Base-by-base conservation (phyloP, 2,329 filamentous ascomycete genomes). In the Niveomyces coronatus region DNA sequence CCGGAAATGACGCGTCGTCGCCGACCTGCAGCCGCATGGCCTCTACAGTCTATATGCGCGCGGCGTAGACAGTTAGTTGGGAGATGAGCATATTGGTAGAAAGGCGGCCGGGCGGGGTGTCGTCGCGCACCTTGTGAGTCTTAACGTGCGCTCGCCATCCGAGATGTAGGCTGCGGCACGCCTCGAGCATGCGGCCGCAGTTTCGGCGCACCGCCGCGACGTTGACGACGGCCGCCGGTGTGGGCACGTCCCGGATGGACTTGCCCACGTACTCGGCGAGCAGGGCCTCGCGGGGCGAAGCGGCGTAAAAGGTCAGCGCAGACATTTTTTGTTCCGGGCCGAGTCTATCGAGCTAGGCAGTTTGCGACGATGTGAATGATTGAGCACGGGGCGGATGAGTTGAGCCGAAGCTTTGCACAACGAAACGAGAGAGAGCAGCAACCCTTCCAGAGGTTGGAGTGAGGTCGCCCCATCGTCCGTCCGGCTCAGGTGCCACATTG, bases 101-200 rank as follows among this genome's bases (percentile, higher is more conserved):
- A 9, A 6, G 4, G n/a, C n/a, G n/a, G n/a, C n/a, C n/a, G n/a
- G n/a, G n/a, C n/a, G n/a, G n/a, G n/a, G n/a, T n/a, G n/a, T 14
- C 13, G 4, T 8, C 4, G 18, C 51, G 39, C 58, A 80, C 81
- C 65, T 91, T 91, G 57, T 91, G 85, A 16, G 82, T 87, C 61
- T 91, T 91, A 43, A 89, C 76, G 55, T 91, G 85, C 1, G 81
- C 79, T 42, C 85, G 67, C 64, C 85, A 89, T 6, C 68, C 70
- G 17, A 88, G 65, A 0, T 68, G 64, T 11, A 88, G 59, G 35
- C 61, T 60, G 28, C 68, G 55, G 11, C 72, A 70, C 0, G 82
- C 73, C 10, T 76, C 64, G 6, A 86, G 70, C 82, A 91, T 88
- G 24, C 74, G 65, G 43, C 65, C 58, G 57, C 84, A 89, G 51